phyloP scores from a whole-genome alignment of 2,329 filamentous ascomycete species.

The Pyrenophora tritici-repentis region DNA sequence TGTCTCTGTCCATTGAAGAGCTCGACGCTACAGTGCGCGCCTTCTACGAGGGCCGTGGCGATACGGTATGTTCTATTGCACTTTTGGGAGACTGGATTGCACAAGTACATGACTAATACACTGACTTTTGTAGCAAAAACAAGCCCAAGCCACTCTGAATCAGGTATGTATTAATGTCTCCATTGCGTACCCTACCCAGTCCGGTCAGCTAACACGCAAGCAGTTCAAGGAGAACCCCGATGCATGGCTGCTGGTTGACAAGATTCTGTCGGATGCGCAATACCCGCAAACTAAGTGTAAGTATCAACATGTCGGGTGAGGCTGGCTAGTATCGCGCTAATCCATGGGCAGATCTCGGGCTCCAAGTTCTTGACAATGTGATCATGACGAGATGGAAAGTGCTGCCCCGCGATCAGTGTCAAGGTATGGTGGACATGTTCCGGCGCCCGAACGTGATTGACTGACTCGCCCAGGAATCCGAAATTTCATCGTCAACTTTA shows the following conservation, averaged over 20 bases:
- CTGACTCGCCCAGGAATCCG: constrained; percentile 73
- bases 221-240: constrained; percentile 99
- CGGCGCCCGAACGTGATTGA: constrained; percentile 11
- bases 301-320: constrained; percentile 39
- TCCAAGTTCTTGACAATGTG: constrained; percentile 97
- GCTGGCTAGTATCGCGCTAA: constrained; percentile 39
- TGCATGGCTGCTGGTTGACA: constrained; percentile 95
- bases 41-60: constrained; percentile 96
- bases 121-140: constrained; percentile 75
- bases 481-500: constrained; percentile 98
- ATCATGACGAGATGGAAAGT: constrained; percentile 99
- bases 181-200: constrained; percentile 4
- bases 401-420: constrained; percentile 90
- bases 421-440: constrained; percentile 63
- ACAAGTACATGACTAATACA: constrained; percentile 47
- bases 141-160: constrained; percentile 89
- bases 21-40: constrained; percentile 94
- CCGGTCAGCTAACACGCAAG: constrained; percentile 24
- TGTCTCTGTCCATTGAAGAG: constrained; percentile 82
- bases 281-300: constrained; percentile 96
- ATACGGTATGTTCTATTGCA: constrained; percentile 68
- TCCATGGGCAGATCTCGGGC: constrained; percentile 71
- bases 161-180: constrained; percentile 65
- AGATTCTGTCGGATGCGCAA: constrained; percentile 90
- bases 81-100: background rate